phyloP scores from a whole-genome alignment of 441 rosid genomes.

The Erodium chrysanthum region DNA sequence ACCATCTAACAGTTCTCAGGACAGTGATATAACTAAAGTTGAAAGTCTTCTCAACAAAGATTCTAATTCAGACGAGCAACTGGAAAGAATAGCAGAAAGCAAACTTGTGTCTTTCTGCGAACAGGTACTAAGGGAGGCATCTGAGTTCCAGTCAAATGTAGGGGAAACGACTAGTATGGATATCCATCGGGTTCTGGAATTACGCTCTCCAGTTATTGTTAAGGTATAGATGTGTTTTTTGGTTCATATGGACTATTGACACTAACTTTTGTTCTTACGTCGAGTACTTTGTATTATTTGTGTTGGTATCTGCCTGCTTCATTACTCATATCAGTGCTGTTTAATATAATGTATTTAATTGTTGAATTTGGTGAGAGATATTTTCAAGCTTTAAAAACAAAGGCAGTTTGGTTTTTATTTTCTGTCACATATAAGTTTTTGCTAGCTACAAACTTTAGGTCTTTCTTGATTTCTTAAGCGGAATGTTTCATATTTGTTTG shows the following conservation, averaged over 20 bases:
- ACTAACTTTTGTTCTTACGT: not conserved
- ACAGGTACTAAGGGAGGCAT: conserved; percentile 76
- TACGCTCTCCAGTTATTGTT: conserved; percentile 87
- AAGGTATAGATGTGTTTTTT: conserved; percentile 41
- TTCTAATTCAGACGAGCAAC: conserved; percentile 39
- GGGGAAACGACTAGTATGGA: conserved; percentile 84
- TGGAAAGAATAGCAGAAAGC: conserved; percentile 72
- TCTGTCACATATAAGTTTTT: not conserved
- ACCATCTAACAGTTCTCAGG: conserved; percentile 25
- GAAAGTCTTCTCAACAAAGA: conserved; percentile 12
- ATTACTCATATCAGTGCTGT: not conserved
- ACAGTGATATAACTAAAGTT: conserved; percentile 25
- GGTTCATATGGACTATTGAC: not conserved
- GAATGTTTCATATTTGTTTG: not conserved
- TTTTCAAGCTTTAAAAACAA: not conserved
- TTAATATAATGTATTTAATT: not conserved
- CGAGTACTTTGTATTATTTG: not conserved
- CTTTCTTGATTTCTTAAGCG: not conserved
- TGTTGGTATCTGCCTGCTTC: not conserved
- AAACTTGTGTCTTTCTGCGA: conserved; percentile 84
- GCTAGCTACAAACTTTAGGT: not conserved
- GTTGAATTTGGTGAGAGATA: not conserved
- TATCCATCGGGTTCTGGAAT: conserved; percentile 77
- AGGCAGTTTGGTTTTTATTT: not conserved
- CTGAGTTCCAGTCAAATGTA: conserved; percentile 69